These are phyloP conservation scores for Phytophthora ramorum DNA, from an alignment of 352 stramenopile genomes.

Conservation along the genomic window DNA sequence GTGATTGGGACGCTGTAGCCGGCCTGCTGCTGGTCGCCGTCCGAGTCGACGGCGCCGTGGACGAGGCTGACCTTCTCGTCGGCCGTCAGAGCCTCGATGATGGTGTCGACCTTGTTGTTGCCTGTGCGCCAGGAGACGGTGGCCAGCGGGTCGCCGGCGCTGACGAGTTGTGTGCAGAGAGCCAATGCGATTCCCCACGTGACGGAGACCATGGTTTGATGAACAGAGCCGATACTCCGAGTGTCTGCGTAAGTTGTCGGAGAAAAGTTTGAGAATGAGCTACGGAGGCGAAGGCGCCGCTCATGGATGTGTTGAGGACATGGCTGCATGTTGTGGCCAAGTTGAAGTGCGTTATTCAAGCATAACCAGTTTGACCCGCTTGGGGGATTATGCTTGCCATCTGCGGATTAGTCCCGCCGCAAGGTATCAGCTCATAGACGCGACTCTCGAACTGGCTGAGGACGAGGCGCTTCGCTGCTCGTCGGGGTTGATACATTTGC, in stretches of 20 bases:
- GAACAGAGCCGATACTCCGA: background rate
- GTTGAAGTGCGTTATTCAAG: too few relatives aligned
- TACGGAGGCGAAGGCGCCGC: background rate
- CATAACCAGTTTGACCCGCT: too few relatives aligned
- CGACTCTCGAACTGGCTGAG: too few relatives aligned
- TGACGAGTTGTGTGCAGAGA: constrained; percentile 25
- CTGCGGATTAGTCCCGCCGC: too few relatives aligned
- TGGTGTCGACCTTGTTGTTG: constrained; percentile 40
- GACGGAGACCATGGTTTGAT: constrained; percentile 30
- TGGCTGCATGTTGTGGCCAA: too few relatives aligned
- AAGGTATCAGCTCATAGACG: too few relatives aligned
- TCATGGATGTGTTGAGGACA: too few relatives aligned
- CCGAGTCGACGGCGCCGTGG: constrained; percentile 28
- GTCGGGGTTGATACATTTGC: too few relatives aligned
- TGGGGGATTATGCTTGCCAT: too few relatives aligned
- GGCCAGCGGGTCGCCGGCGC: constrained; percentile 30
- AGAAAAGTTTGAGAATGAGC: constrained; percentile 32
- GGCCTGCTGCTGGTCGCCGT: constrained; percentile 39
- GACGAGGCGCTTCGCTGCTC: too few relatives aligned
- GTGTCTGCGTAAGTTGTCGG: constrained; percentile 5
- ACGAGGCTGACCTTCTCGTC: constrained; percentile 41
- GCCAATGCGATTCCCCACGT: constrained; percentile 36
- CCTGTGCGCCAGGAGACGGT: constrained; percentile 36
- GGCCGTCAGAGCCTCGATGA: constrained; percentile 32
- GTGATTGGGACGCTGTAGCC: constrained; percentile 34